Base-by-base conservation (phyloP, 2,329 filamentous ascomycete species). In the Phyllosticta paracitricarpa region DNA sequence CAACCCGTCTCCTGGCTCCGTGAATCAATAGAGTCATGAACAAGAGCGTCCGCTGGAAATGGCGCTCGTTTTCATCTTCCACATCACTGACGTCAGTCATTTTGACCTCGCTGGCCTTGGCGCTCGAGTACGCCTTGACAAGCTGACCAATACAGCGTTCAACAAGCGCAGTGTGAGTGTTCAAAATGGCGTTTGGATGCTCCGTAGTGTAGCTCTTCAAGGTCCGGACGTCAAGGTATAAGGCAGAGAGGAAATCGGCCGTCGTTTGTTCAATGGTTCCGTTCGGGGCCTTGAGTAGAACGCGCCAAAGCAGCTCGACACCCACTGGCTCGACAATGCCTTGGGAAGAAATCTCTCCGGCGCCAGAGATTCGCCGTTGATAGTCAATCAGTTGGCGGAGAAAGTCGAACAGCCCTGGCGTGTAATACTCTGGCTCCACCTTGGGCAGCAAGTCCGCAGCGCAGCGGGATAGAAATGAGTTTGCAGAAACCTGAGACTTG, bases 281-380 rank as follows among this genome's bases (percentile, higher is more conserved):
- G 48, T 82, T 78, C 4, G 85, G 84, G 1, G 89, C 85, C 17
- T 83, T 86, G 59, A 96, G 76, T 35, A 93, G 84, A 67, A 96
- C 84, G 25, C 85, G 84, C 92, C 92, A 96, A n/a, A 96, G 77
- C 62, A 91, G 82, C 66, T 94, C 88, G 64, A 79, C 77, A 6
- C 79, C 79, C 3, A 79, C 82, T 63, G 78, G 81, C 65, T 81
- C 76, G 28, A 83, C 70, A 10, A 78, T n/a, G 10, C 78, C 75
- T 7, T 79, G 76, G 54, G 83, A 80, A 61, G 83, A 79, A 24
- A 84, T 73, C 22, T 57, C 53, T 14, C 30, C 40, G 17, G 35
- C n/a, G 12, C 19, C 19, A 4, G 33, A 59, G n/a, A 40, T 58
- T 19, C 54, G 59, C 26, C 51, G 35, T 33, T 61, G 56, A 51